Evolutionary conservation across 2,329 filamentous ascomycete species (phyloP).

Genomic region (Cryphonectria naterciae): DNA sequence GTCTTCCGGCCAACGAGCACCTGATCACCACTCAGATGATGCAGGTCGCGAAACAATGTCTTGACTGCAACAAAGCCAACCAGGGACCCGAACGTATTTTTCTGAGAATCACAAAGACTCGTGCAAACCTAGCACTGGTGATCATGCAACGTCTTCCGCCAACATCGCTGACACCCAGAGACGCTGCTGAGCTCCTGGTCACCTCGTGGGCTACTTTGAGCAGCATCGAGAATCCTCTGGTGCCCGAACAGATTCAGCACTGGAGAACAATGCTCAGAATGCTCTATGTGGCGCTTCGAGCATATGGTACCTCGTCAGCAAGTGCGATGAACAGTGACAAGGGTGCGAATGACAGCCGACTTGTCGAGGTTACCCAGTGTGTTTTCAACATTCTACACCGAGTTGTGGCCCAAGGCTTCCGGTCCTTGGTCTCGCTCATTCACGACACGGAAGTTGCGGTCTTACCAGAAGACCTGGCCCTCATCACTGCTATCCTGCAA

Average conservation of each 20-base stretch:
- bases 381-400: conserved; percentile 80
- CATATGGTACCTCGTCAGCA: conserved; percentile 53
- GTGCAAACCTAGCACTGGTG: conserved; percentile 81
- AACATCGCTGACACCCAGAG: conserved; percentile 52
- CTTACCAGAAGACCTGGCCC: conserved; percentile 78
- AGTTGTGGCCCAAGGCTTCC: conserved; percentile 81
- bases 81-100: conserved; percentile 83
- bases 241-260: conserved; percentile 62
- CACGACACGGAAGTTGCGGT: conserved; percentile 72
- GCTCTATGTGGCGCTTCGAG: conserved; percentile 79
- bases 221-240: conserved; percentile 58
- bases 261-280: conserved; percentile 84
- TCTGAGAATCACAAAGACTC: conserved; percentile 71
- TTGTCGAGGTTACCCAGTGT: conserved; percentile 58
- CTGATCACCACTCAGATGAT: conserved; percentile 71
- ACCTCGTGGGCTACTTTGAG: conserved; percentile 58
- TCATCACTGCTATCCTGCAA: conserved; percentile 87
- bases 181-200: conserved; percentile 56
- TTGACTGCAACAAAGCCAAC: conserved; percentile 74
- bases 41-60: conserved; percentile 74
- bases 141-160: conserved; percentile 79
- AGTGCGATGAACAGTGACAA: conserved; percentile 37
- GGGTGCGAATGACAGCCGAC: conserved; percentile 38
- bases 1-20: conserved; percentile 53
- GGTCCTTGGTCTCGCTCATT: conserved; percentile 76